A percentile compares a stretch with the other conserved stretches of the same genome.
Evolutionary conservation across 164 flowering plant species (phyloP).

Genomic region (Nymphaea thermarum): DNA sequence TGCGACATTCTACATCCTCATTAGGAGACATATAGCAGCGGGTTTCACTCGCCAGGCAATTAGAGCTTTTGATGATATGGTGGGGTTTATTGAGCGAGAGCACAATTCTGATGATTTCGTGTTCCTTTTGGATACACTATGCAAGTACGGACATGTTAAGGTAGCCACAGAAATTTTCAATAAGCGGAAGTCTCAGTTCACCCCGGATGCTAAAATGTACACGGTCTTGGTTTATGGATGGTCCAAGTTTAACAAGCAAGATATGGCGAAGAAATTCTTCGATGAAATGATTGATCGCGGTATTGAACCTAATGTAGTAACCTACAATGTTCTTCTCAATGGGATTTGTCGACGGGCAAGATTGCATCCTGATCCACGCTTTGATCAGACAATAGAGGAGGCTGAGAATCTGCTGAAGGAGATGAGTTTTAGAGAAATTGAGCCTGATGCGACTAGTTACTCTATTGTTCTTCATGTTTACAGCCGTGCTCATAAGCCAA

Average conservation of each 20-base stretch:
- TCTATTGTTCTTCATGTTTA: slow-evolving; percentile 84
- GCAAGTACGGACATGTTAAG: slow-evolving; percentile 73
- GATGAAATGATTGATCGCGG: slow-evolving; percentile 64
- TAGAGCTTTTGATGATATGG: slow-evolving; percentile 76
- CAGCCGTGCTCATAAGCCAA: slow-evolving; percentile 84
- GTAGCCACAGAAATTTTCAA: slow-evolving; percentile 73
- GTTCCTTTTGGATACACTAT: slow-evolving; percentile 63
- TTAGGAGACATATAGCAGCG: slow-evolving; percentile 59
- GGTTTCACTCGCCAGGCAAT: slow-evolving; percentile 80
- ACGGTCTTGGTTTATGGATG: slow-evolving; percentile 84
- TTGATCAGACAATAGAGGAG: slow-evolving; percentile 44
- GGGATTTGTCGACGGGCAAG: slow-evolving; percentile 86
- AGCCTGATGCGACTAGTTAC: slow-evolving; percentile 86
- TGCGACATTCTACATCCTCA: slow-evolving; percentile 39
- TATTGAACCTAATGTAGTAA: slow-evolving; percentile 70
- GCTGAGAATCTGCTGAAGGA: slow-evolving; percentile 78
- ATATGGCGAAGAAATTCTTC: slow-evolving; percentile 63
- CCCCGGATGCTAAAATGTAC: slow-evolving; percentile 36
- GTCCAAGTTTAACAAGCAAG: slow-evolving; percentile 53
- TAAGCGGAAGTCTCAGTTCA: slow-evolving; percentile 24
- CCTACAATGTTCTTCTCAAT: slow-evolving; percentile 76
- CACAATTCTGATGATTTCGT: slow-evolving; percentile 19
- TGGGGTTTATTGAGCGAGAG: slow-evolving; percentile 22
- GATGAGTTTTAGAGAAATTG: slow-evolving; percentile 73
- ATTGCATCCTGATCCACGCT: slow-evolving; percentile 66